phyloP scores from a whole-genome alignment of 768 basidiomycete genomes.

The Lyophyllum semitale region DNA sequence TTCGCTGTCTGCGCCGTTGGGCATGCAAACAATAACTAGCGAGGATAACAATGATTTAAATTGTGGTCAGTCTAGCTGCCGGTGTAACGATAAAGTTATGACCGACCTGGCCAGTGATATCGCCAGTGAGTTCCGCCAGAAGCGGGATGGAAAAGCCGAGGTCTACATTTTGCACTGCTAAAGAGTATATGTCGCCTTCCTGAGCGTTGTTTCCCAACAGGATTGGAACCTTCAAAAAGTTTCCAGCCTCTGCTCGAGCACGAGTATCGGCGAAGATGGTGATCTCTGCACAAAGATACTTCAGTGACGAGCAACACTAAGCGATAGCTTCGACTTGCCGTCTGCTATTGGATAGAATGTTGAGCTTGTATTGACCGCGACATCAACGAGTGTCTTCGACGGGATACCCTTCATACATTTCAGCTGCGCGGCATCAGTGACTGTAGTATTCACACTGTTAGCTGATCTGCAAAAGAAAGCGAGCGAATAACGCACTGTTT shows the following conservation, averaged over 20 bases:
- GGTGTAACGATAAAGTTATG: background rate
- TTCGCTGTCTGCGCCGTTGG: constrained; percentile 3
- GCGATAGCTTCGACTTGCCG: constrained; percentile 20
- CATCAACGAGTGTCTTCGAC: constrained; percentile 26
- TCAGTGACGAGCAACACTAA: background rate
- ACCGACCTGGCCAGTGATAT: background rate
- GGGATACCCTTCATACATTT: constrained; percentile 35
- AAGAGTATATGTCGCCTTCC: constrained; percentile 18
- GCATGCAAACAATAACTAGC: constrained; percentile 16
- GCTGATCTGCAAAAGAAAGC: background rate
- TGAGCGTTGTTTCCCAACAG: constrained; percentile 28
- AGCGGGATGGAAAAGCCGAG: background rate
- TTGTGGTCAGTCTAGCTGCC: too few relatives aligned
- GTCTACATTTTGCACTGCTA: background rate
- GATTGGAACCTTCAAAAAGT: constrained; percentile 15
- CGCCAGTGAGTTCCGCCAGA: background rate
- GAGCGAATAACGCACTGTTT: constrained; percentile 17
- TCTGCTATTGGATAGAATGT: constrained; percentile 29
- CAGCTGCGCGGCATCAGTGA: constrained; percentile 27
- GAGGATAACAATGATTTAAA: background rate
- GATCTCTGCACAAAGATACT: constrained; percentile 19
- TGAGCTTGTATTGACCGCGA: constrained; percentile 24
- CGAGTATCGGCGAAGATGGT: constrained; percentile 32
- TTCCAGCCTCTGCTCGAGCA: constrained; percentile 11
- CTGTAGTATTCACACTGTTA: too few relatives aligned